phyloP scores from a whole-genome alignment of 345 rosid genomes.

The Schrenkiella parvula region DNA sequence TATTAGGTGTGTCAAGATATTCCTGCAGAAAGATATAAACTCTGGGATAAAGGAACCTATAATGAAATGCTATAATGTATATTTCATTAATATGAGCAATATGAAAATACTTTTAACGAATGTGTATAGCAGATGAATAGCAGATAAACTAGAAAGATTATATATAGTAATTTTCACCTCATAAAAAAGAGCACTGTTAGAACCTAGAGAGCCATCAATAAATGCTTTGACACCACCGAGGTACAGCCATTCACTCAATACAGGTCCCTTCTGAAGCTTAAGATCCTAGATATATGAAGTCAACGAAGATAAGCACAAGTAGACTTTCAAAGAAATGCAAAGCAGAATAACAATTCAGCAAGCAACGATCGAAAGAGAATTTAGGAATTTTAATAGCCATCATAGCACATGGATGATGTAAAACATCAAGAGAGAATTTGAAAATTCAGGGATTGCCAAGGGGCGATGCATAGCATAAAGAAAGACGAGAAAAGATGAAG shows the following conservation, averaged over 20 bases:
- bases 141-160: not conserved
- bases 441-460: not conserved
- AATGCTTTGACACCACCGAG: slow-evolving; percentile 93
- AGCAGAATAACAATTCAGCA: not conserved
- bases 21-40: slow-evolving; percentile 43
- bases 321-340: not conserved
- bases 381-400: not conserved
- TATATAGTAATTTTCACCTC: slow-evolving; percentile 48
- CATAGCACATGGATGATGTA: not conserved
- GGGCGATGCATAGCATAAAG: not conserved
- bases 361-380: not conserved
- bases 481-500: not conserved
- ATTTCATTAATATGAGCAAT: not conserved
- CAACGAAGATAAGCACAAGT: not conserved
- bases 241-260: slow-evolving; percentile 66
- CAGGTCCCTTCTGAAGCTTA: slow-evolving; percentile 43
- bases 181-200: slow-evolving; percentile 80
- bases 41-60: not conserved
- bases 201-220: slow-evolving; percentile 89
- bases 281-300: slow-evolving; percentile 42
- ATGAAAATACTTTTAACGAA: not conserved
- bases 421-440: not conserved
- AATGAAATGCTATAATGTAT: not conserved
- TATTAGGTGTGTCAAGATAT: slow-evolving; percentile 62
- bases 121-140: not conserved